Percentiles rank a stretch among this genome's conserved stretches.
Conservation (phyloP, 805 yeast species). For the Ogataea kodamae region DNA sequence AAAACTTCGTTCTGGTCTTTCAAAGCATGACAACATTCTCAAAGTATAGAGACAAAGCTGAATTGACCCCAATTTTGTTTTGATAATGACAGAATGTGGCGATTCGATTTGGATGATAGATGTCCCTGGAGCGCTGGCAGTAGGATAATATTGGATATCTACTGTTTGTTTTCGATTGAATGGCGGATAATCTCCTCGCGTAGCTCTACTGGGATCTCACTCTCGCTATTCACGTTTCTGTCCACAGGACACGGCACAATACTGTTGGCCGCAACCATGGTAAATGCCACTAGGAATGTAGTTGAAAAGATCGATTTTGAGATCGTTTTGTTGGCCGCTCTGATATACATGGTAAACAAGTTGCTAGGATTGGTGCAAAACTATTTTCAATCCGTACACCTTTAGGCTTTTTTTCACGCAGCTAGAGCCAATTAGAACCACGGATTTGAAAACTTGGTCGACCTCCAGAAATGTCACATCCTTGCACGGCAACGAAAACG, state of each 20-base stretch:
- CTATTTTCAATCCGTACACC: conserved; percentile 7
- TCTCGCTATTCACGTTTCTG: conserved; percentile 35
- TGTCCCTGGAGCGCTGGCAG: too few relatives aligned
- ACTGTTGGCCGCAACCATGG: conserved; percentile 36
- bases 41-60: too few relatives aligned
- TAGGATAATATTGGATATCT: background rate
- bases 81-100: too few relatives aligned
- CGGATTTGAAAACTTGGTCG: conserved; percentile 3
- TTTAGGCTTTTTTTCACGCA: conserved; percentile 1
- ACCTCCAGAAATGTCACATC: conserved; percentile 2
- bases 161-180: conserved; percentile 2
- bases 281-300: conserved; percentile 70
- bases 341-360: conserved; percentile 44
- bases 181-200: conserved; percentile 17
- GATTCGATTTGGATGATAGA: too few relatives aligned
- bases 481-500: conserved; percentile 7
- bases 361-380: conserved; percentile 3
- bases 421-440: conserved; percentile 4
- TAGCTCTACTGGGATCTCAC: conserved; percentile 21
- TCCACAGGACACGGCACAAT: conserved; percentile 45
- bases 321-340: conserved; percentile 54
- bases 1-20: too few relatives aligned
- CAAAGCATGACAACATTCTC: too few relatives aligned
- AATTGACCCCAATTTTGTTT: too few relatives aligned
- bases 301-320: conserved; percentile 68